A percentile compares a stretch with the other conserved stretches of the same genome.
Evolutionary conservation across 2,329 filamentous ascomycete species (phyloP).

Genomic region (Cercospora sp.): DNA sequence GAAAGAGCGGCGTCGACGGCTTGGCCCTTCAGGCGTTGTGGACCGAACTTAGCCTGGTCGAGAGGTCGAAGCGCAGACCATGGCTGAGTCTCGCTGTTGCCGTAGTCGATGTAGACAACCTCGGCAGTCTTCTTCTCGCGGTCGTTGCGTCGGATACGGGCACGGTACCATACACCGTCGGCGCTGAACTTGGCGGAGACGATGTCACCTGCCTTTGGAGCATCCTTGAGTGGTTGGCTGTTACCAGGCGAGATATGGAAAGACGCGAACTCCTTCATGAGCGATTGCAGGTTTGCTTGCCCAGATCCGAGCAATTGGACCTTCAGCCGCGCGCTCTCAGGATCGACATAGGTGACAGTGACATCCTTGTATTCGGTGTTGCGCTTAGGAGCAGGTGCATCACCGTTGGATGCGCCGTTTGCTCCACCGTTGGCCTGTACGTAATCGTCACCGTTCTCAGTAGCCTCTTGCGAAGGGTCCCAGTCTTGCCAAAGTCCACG

Average conservation of each 20-base stretch:
- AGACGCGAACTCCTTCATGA: slow-evolving; percentile 88
- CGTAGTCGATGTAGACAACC: slow-evolving; percentile 93
- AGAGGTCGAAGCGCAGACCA: slow-evolving; percentile 85
- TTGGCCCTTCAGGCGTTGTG: slow-evolving; percentile 80
- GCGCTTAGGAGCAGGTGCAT: slow-evolving; percentile 53
- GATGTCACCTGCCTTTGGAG: slow-evolving; percentile 86
- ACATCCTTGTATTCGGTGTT: slow-evolving; percentile 94
- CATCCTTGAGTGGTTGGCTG: slow-evolving; percentile 65
- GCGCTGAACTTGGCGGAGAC: slow-evolving; percentile 88
- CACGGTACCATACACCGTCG: slow-evolving; percentile 93
- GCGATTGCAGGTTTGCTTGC: slow-evolving; percentile 76
- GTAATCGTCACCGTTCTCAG: slow-evolving; percentile 46
- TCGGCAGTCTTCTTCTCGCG: slow-evolving; percentile 85
- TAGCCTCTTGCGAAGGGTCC: slow-evolving; percentile 82
- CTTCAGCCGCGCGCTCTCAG: slow-evolving; percentile 75
- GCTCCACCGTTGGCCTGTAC: slow-evolving; percentile 49
- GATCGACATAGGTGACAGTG: slow-evolving; percentile 84
- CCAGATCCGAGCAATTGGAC: slow-evolving; percentile 86
- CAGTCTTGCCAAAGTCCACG: slow-evolving; percentile 93
- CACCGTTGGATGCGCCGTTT: slow-evolving; percentile 48
- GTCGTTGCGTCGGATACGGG: slow-evolving; percentile 86
- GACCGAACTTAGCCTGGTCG: slow-evolving; percentile 72
- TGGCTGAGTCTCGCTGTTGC: slow-evolving; percentile 84
- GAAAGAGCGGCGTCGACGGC: slow-evolving; percentile 84
- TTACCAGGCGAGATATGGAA: slow-evolving; percentile 88